Evolutionary conservation across 768 basidiomycete species (phyloP).

Genomic region (Termitomyces sp.): DNA sequence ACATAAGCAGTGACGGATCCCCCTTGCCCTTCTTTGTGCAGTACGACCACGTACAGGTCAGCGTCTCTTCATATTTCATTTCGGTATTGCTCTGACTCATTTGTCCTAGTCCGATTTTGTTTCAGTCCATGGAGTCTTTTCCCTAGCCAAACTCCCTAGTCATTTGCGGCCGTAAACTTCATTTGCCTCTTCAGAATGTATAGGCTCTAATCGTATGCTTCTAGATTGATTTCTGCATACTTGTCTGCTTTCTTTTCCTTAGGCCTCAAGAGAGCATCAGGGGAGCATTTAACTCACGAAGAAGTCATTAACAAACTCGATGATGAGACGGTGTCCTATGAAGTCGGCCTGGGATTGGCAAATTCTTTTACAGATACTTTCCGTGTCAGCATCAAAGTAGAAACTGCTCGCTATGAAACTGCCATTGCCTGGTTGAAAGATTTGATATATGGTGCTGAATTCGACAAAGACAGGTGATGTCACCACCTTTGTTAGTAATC

Average conservation of each 20-base stretch:
- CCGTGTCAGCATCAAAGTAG: conserved; percentile 81
- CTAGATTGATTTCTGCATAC: conserved; percentile 76
- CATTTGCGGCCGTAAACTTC: conserved; percentile 69
- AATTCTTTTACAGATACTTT: conserved; percentile 71
- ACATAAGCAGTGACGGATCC: conserved; percentile 66
- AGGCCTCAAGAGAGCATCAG: conserved; percentile 69
- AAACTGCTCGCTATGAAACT: conserved; percentile 71
- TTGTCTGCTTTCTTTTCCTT: conserved; percentile 85
- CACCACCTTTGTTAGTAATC: background rate
- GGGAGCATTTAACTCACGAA: conserved; percentile 75
- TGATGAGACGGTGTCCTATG: conserved; percentile 87
- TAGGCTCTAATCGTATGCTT: conserved; percentile 6
- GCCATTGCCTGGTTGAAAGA: conserved; percentile 87
- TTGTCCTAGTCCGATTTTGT: conserved; percentile 84
- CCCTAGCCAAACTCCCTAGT: conserved; percentile 67
- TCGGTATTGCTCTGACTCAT: background rate
- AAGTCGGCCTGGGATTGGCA: conserved; percentile 61
- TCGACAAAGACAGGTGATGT: conserved; percentile 73
- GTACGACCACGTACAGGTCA: conserved; percentile 88
- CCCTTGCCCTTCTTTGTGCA: conserved; percentile 85
- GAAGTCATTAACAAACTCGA: conserved; percentile 90
- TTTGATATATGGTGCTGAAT: conserved; percentile 70
- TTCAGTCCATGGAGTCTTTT: conserved; percentile 74
- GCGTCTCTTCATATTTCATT: conserved; percentile 3
- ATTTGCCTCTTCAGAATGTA: background rate